phyloP scores from a whole-genome alignment of 2,329 filamentous ascomycete species.

The Aureobasidium sp. region DNA sequence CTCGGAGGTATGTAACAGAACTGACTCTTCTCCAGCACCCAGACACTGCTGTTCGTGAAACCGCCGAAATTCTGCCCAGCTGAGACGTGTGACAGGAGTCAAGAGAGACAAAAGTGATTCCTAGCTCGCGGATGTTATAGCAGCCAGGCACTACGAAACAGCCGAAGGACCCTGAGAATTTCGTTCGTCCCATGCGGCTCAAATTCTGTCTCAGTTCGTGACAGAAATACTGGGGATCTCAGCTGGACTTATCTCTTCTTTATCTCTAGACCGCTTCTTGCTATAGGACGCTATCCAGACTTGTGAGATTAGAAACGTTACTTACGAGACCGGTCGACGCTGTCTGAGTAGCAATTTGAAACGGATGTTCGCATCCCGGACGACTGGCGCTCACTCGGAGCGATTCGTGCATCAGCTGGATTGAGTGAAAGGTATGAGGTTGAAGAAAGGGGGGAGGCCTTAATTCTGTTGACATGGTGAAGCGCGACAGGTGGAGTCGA shows the following conservation, averaged over 20 bases:
- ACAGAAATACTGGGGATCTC: neutral
- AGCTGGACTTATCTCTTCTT: neutral
- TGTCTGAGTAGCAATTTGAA: neutral
- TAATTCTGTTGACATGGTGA: neutral
- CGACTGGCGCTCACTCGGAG: neutral
- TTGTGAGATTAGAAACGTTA: neutral
- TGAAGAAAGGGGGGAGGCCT: neutral
- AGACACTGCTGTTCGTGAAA: neutral
- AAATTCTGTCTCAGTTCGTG: neutral
- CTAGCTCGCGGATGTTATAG: neutral
- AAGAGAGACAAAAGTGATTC: neutral
- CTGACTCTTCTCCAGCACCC: neutral
- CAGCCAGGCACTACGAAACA: neutral
- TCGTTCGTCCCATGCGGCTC: neutral
- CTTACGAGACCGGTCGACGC: neutral
- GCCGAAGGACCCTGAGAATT: neutral
- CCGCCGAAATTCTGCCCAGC: neutral
- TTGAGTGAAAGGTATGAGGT: neutral
- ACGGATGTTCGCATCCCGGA: neutral
- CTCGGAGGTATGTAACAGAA: neutral
- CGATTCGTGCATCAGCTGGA: neutral
- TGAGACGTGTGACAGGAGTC: conserved; percentile 2
- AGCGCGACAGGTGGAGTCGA: conserved; percentile 3
- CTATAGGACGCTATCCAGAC: neutral
- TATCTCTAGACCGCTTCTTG: neutral